Base-by-base conservation (phyloP, 441 rosid genomes). In the Eugenia klotzschiana region DNA sequence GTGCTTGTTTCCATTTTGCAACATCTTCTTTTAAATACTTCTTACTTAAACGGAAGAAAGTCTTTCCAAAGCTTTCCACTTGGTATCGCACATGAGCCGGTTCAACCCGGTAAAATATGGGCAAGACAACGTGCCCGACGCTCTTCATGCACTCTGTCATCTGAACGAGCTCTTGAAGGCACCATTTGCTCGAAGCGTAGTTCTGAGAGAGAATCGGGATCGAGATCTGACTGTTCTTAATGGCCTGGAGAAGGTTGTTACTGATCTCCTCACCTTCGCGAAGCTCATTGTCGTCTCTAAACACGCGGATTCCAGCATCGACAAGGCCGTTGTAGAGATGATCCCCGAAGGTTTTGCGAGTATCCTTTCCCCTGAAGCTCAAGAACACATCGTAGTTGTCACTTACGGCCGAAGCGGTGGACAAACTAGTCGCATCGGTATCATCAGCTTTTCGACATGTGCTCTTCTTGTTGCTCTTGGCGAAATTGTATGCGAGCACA, bases 41-140 rank as follows among this genome's bases (percentile, higher is more conserved):
- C 13, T 1, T 0, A 29, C 73, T 60, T 16, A 60, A 7, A 60
- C 1, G 23, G 23, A 23, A 60, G 73, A 60, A 60, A 0, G 6
- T 29, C 11, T 60, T 0, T 60, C 73, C 40, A 3, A 58, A 58
- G 3, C 72, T 58, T 0, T 0, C 72, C 7, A 0, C 15, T 14
- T 14, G 72, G 72, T 58, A 0, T 14, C 22, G 22, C 40, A 26
- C 72, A 1, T 58, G 10, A 1, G 37, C 1, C 0, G 72, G 72
- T 27, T 58, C 1, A 58, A 26, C 72, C 22, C 5, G 3, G 40
- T 58, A 58, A 15, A 27, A 58, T 7, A 58, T 0, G 0, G 72
- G 72, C 0, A 58, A 7, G 40, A 58, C 40, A 15, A 58, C 6
- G 0, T 58, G 72, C 6, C 40, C 0, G 0, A 3, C 0, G 3